These are phyloP conservation scores for Pholiota adiposa DNA, from an alignment of 1,284 basidiomycete genomes.

Conservation along the genomic window DNA sequence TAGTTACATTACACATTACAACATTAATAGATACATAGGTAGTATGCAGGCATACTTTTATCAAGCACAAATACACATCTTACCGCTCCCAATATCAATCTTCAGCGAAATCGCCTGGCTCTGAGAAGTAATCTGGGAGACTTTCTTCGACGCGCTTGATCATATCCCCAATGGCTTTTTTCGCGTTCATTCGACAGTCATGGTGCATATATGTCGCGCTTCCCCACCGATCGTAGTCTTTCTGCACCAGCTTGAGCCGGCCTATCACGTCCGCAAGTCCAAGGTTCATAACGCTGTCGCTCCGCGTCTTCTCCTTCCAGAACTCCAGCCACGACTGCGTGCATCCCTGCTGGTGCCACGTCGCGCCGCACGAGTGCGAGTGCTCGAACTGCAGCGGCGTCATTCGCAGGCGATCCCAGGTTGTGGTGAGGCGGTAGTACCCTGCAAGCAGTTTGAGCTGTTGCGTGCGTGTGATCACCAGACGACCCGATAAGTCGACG, in stretches of 20 bases:
- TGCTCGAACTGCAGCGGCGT: slow-evolving; percentile 63
- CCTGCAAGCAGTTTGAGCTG: slow-evolving; percentile 66
- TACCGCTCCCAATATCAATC: slow-evolving; percentile 13
- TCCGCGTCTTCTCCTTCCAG: slow-evolving; percentile 69
- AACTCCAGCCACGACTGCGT: slow-evolving; percentile 69
- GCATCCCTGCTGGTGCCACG: slow-evolving; percentile 72
- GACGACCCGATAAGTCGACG: slow-evolving; percentile 42
- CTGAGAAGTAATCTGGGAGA: slow-evolving; percentile 62
- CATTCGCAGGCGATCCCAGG: slow-evolving; percentile 64
- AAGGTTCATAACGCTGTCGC: slow-evolving; percentile 57
- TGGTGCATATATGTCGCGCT: slow-evolving; percentile 74
- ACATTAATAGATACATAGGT: too few relatives aligned
- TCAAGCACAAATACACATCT: too few relatives aligned
- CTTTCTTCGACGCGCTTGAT: slow-evolving; percentile 58
- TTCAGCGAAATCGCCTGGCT: slow-evolving; percentile 26
- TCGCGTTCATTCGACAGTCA: slow-evolving; percentile 62
- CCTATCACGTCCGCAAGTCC: slow-evolving; percentile 67
- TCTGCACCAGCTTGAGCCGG: slow-evolving; percentile 57
- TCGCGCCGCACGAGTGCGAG: slow-evolving; percentile 58
- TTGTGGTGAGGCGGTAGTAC: slow-evolving; percentile 62
- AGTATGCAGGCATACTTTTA: too few relatives aligned
- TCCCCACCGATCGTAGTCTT: slow-evolving; percentile 69
- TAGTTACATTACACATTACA: neutral
- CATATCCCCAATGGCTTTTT: slow-evolving; percentile 54
- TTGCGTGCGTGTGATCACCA: slow-evolving; percentile 56